Conservation (phyloP, 257 asterid species). For the Plectranthus barbatus region DNA sequence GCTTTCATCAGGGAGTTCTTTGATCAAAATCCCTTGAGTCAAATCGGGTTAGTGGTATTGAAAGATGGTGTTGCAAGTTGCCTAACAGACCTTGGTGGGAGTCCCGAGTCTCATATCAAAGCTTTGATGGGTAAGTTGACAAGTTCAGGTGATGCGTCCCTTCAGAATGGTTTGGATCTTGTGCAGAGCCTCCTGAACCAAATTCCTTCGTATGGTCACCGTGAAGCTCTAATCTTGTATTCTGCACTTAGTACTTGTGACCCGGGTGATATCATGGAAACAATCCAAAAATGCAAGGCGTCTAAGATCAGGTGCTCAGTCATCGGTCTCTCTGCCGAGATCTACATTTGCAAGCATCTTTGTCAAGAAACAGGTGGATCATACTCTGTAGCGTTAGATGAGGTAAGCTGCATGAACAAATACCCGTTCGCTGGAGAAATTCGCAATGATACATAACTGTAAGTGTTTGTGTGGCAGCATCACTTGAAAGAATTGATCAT, state of each 20-base stretch:
- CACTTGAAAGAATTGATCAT: conserved; percentile 80
- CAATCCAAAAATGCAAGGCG: conserved; percentile 74
- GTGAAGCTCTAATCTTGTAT: conserved; percentile 84
- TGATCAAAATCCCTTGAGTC: conserved; percentile 89
- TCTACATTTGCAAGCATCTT: conserved; percentile 80
- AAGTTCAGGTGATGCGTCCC: conserved; percentile 90
- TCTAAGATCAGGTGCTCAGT: conserved; percentile 86
- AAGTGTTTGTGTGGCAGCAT: conserved; percentile 33
- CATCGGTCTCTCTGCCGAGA: conserved; percentile 84
- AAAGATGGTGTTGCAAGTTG: conserved; percentile 84
- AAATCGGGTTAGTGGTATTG: conserved; percentile 63
- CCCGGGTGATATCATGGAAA: conserved; percentile 82
- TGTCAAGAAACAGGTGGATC: conserved; percentile 96
- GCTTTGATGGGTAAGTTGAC: conserved; percentile 88
- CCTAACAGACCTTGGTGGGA: conserved; percentile 91
- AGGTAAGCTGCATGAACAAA: conserved; percentile 45
- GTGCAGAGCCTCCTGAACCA: conserved; percentile 69
- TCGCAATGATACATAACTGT: not conserved
- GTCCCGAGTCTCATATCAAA: conserved; percentile 91
- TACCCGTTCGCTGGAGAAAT: not conserved
- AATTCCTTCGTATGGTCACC: conserved; percentile 90
- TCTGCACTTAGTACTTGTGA: conserved; percentile 92
- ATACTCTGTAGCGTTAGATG: conserved; percentile 74
- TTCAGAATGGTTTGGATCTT: conserved; percentile 87
- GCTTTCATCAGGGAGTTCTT: conserved; percentile 92